Conservation (phyloP, 2,329 filamentous ascomycete species). For the Xylaria sp. region DNA sequence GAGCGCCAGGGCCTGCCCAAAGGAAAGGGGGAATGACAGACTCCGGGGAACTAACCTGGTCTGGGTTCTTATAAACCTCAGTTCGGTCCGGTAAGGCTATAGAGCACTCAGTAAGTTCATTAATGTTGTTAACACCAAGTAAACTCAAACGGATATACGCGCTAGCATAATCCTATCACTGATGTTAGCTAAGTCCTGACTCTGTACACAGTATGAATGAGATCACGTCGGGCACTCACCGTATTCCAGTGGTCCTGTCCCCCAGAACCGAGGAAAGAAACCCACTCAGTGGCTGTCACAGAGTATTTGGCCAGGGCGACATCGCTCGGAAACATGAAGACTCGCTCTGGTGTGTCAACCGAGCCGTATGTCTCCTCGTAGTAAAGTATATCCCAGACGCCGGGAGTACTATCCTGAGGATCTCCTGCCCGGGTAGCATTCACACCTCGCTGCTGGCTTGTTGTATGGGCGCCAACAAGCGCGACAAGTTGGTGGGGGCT, state of each 20-base stretch:
- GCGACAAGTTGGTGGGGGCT: constrained; percentile 56
- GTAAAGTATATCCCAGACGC: constrained; percentile 59
- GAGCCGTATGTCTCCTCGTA: constrained; percentile 50
- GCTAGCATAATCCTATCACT: constrained; percentile 52
- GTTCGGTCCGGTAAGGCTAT: constrained; percentile 51
- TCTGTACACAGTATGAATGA: not conserved
- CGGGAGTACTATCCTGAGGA: constrained; percentile 58
- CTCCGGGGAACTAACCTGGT: too few species aligned
- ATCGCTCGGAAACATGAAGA: constrained; percentile 52
- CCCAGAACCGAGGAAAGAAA: constrained; percentile 42
- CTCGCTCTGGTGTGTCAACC: constrained; percentile 41
- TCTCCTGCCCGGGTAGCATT: constrained; percentile 48
- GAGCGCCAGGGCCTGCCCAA: too few species aligned
- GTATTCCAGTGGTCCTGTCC: constrained; percentile 50
- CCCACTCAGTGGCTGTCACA: constrained; percentile 46
- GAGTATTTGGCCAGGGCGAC: constrained; percentile 46
- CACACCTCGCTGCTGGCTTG: constrained; percentile 55
- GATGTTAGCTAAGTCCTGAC: not conserved
- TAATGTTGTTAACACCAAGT: constrained; percentile 63
- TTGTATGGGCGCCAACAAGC: constrained; percentile 60
- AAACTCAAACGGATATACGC: constrained; percentile 61
- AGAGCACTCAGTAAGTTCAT: constrained; percentile 60
- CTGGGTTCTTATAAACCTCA: constrained; percentile 33
- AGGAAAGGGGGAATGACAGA: too few species aligned
- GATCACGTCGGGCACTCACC: constrained; percentile 38